phyloP scores from a whole-genome alignment of 1,284 basidiomycete genomes.

The Ustilago bromivora region DNA sequence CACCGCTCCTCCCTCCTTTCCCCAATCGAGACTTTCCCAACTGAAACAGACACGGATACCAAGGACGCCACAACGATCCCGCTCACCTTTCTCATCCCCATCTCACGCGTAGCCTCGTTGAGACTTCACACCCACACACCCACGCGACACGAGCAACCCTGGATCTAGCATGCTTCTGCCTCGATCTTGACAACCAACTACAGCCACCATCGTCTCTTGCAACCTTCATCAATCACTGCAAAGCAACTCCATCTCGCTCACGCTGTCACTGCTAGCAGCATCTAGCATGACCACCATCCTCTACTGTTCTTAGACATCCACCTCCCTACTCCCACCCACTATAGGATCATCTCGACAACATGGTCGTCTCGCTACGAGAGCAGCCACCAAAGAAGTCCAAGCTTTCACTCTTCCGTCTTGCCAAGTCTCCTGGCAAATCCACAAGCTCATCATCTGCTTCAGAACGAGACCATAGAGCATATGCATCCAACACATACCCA shows the following conservation, averaged over 20 bases:
- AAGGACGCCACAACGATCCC: neutral
- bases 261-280: neutral
- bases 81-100: neutral
- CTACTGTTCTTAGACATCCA: neutral
- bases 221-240: neutral
- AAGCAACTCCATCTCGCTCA: neutral
- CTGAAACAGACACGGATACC: neutral
- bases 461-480: neutral
- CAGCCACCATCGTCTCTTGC: neutral
- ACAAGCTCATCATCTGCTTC: neutral
- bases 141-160: neutral
- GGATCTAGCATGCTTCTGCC: neutral
- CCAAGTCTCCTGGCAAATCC: constrained; percentile 20
- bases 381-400: constrained; percentile 39
- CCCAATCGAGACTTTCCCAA: neutral
- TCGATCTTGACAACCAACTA: neutral
- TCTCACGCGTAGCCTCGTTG: neutral
- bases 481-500: neutral
- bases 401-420: constrained; percentile 47
- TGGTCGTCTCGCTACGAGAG: constrained; percentile 33
- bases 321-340: neutral
- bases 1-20: neutral
- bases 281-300: neutral
- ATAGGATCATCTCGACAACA: constrained; percentile 2
- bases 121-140: neutral